Base-by-base conservation (phyloP, 2,329 filamentous ascomycete genomes). In the Boeremia lycopersici region DNA sequence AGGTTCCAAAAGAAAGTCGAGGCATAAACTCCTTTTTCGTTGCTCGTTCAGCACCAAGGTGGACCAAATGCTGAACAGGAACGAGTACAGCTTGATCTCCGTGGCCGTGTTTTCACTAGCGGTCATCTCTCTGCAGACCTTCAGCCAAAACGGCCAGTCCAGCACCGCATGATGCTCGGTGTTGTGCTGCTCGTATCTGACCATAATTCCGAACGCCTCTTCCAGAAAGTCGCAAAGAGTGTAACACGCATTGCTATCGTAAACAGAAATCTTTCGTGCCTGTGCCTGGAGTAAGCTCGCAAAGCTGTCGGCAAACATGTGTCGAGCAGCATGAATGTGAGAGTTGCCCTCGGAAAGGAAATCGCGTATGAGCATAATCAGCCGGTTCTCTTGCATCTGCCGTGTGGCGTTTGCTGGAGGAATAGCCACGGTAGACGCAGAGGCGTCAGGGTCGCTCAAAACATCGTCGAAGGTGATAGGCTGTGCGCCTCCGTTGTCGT, bases 211-310 rank as follows among this genome's bases (percentile, higher is more conserved):
- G 45, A 96, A 78, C 1, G 88, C 83, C 74, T 96, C 92, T 70
- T 96, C 91, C 25, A 96, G 78, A 61, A 96, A 92, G 72, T 97
- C 93, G 70, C 92, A 93, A n/a, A 96, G 80, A 9, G 91, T 89
- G 70, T 95, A 95, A 73, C 91, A 96, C 15, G 91, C 89, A 59
- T 86, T 86, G 69, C 91, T 90, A 71, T 96, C 88, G 70, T 89
- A 96, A 49, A 90, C 81, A 0, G 91, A 93, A 0, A 89, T 93
- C 61, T 85, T 86, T 61, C 87, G 86, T 1, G 91, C 87, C 2
- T 89, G 85, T 0, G 88, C 86, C 70, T 89, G 91, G 69, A 95
- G 81, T 26, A 96, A 78, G 25, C 81, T 79, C 66, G 87, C 86
- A 73, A 96, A 93, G 0, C 88, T 84, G 61, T 89, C 84, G 3